These are phyloP conservation scores for Coriaria nepalensis DNA, from an alignment of 306 rosid genomes.

Conservation along the genomic window DNA sequence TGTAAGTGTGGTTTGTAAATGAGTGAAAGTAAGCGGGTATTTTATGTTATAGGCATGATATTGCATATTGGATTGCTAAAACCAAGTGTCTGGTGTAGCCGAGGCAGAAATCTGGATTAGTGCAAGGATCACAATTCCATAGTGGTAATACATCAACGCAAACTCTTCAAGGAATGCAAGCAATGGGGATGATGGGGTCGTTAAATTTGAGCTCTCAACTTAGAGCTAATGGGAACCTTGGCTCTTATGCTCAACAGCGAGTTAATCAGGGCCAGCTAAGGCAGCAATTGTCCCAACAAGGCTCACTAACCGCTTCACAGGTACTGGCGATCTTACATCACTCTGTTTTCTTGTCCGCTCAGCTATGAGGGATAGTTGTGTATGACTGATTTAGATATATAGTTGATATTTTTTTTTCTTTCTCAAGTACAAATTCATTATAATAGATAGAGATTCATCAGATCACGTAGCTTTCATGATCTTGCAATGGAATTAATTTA, in stretches of 20 bases:
- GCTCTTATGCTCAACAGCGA: slow-evolving; percentile 59
- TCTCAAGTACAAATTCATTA: too few species aligned
- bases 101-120: slow-evolving; percentile 66
- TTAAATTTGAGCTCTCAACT: slow-evolving; percentile 52
- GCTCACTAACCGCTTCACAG: slow-evolving; percentile 49
- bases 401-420: too few species aligned
- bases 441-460: too few species aligned
- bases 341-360: too few species aligned
- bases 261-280: slow-evolving; percentile 58
- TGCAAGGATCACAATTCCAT: slow-evolving; percentile 69
- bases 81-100: slow-evolving; percentile 46
- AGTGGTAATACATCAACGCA: slow-evolving; percentile 59
- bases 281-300: slow-evolving; percentile 74
- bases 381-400: too few species aligned
- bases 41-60: too few species aligned
- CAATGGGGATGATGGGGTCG: slow-evolving; percentile 69
- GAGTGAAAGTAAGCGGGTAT: too few species aligned
- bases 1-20: too few species aligned
- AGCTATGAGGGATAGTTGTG: too few species aligned
- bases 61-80: neutral
- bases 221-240: slow-evolving; percentile 50
- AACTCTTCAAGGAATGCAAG: slow-evolving; percentile 78
- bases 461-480: too few species aligned
- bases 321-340: slow-evolving; percentile 17
- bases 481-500: too few species aligned